These are phyloP conservation scores for Penicillium simplicissimum DNA, from an alignment of 495 filamentous ascomycete species.

Conservation along the genomic window DNA sequence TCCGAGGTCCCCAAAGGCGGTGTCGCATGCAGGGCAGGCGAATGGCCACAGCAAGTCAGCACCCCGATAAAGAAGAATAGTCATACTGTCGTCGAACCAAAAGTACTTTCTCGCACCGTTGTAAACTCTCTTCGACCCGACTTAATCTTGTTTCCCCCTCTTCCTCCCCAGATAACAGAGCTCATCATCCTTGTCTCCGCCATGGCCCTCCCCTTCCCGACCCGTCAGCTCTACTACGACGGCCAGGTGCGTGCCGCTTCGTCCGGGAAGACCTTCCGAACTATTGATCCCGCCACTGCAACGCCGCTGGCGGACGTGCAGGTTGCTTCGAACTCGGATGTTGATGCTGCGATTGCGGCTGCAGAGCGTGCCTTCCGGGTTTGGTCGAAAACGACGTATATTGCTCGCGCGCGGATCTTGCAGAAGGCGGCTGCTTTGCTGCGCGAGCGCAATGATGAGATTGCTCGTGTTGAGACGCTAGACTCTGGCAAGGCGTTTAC, in stretches of 20 bases:
- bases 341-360: conserved; percentile 65
- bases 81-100: not conserved
- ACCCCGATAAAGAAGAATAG: not conserved
- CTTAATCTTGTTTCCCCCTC: not conserved
- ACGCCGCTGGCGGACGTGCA: conserved; percentile 63
- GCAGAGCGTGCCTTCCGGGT: conserved; percentile 62
- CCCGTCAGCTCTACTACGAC: conserved; percentile 67
- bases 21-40: not conserved
- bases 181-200: not conserved
- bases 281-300: conserved; percentile 67
- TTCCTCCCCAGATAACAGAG: not conserved
- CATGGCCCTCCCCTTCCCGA: conserved; percentile 46
- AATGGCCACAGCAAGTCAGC: not conserved
- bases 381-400: conserved; percentile 66
- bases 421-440: conserved; percentile 66
- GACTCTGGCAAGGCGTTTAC: conserved; percentile 76
- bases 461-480: conserved; percentile 66
- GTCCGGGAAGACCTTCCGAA: conserved; percentile 62
- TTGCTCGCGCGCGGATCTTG: conserved; percentile 68
- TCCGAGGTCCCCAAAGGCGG: conserved; percentile 5
- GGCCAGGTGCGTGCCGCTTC: conserved; percentile 60
- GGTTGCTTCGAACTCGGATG: conserved; percentile 59
- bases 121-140: not conserved
- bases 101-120: not conserved
- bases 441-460: conserved; percentile 67